Evolutionary conservation across 306 rosid genomes (phyloP).

Genomic region (Luffa aegyptiaca): DNA sequence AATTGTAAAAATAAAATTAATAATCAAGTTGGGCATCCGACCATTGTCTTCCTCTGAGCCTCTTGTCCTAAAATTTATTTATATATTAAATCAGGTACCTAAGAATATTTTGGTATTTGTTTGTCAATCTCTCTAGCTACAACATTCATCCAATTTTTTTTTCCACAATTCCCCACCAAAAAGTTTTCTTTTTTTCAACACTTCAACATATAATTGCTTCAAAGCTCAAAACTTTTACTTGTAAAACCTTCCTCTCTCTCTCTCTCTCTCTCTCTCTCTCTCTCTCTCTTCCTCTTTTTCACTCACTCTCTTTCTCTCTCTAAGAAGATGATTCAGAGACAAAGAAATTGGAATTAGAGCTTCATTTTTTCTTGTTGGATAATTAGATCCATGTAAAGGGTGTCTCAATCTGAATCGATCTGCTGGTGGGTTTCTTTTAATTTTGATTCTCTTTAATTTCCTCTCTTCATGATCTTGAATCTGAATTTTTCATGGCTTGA

Average conservation of each 20-base stretch:
- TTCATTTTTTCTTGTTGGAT: background rate
- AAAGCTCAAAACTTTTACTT: constrained; percentile 8
- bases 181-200: background rate
- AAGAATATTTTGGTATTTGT: constrained; percentile 31
- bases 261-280: background rate
- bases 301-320: background rate
- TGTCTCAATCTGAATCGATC: background rate
- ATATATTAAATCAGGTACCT: constrained; percentile 10
- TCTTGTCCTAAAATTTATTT: background rate
- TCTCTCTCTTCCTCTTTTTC: background rate
- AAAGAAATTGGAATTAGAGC: constrained; percentile 20
- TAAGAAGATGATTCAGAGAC: background rate
- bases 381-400: background rate
- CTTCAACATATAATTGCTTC: constrained; percentile 8
- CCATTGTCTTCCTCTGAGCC: constrained; percentile 49
- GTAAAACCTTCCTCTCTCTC: constrained; percentile 8
- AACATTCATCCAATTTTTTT: constrained; percentile 26
- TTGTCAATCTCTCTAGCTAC: background rate
- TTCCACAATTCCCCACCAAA: constrained; percentile 10
- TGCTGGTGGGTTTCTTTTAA: constrained; percentile 5
- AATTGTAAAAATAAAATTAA: constrained; percentile 1
- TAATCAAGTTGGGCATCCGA: constrained; percentile 36
- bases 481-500: background rate
- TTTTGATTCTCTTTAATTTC: background rate
- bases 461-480: background rate